phyloP scores from a whole-genome alignment of 371 early-diverging fungal species.

The Amoeboaphelidium protococcarum region DNA sequence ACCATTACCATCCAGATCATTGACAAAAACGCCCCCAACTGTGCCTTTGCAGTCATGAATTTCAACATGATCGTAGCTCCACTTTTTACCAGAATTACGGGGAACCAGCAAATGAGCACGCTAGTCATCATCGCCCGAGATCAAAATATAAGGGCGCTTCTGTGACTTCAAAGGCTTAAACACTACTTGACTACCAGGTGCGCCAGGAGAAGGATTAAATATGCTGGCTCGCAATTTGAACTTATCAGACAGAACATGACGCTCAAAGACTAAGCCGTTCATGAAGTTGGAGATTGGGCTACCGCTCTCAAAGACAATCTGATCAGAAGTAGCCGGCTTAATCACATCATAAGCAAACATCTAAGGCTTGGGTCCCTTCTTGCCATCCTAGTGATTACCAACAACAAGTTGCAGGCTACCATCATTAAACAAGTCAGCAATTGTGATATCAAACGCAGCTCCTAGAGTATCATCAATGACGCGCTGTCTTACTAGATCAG shows the following conservation, averaged over 20 bases:
- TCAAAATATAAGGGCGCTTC: constrained; percentile 5
- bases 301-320: too few relatives aligned
- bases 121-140: constrained; percentile 7
- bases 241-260: too few relatives aligned
- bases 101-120: constrained; percentile 5
- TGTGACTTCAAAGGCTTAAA: too few relatives aligned
- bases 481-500: constrained; percentile 1
- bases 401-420: constrained; percentile 7
- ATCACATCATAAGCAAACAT: background rate
- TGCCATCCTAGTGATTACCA: constrained; percentile 6
- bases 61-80: constrained; percentile 4
- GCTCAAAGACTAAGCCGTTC: too few relatives aligned
- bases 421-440: constrained; percentile 8
- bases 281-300: too few relatives aligned
- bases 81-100: constrained; percentile 1
- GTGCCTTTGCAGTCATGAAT: constrained; percentile 6
- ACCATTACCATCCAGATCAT: constrained; percentile 7
- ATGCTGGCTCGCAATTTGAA: constrained; percentile 2
- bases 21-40: constrained; percentile 6
- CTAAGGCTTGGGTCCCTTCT: background rate
- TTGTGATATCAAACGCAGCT: constrained; percentile 5
- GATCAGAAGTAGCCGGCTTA: too few relatives aligned
- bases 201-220: constrained; percentile 4
- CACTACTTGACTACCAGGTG: constrained; percentile 4
- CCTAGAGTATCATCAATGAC: constrained; percentile 6